phyloP scores from a whole-genome alignment of 2,329 filamentous ascomycete genomes.

The Lachnellula subtilissima region DNA sequence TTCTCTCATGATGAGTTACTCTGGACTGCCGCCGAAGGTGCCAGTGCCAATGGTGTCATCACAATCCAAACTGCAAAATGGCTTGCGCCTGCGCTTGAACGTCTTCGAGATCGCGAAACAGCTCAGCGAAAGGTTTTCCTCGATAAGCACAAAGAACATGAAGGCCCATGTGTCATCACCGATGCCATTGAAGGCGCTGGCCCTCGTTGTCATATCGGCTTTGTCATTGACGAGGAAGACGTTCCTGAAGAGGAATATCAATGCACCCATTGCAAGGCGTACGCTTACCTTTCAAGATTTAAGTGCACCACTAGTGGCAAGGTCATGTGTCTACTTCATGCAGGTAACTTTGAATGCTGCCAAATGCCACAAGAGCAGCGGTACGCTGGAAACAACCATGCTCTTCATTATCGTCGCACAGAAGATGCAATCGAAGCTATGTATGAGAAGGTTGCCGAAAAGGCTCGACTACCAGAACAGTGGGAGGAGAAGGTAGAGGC shows the following conservation, averaged over 20 bases:
- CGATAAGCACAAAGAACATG: conserved; percentile 55
- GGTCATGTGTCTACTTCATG: conserved; percentile 76
- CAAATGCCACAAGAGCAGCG: conserved; percentile 61
- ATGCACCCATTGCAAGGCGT: conserved; percentile 87
- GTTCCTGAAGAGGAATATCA: conserved; percentile 89
- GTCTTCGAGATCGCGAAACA: conserved; percentile 70
- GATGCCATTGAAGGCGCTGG: conserved; percentile 27
- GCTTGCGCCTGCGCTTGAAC: conserved; percentile 80
- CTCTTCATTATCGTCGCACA: conserved; percentile 71
- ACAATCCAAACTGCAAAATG: conserved; percentile 91
- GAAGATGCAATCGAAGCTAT: conserved; percentile 63
- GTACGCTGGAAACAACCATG: conserved; percentile 65
- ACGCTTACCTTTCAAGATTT: conserved; percentile 86
- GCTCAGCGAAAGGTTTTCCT: conserved; percentile 64
- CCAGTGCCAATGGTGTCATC: conserved; percentile 45
- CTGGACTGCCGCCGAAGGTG: conserved; percentile 79
- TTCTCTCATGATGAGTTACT: conserved; percentile 96
- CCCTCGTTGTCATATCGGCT: conserved; percentile 51
- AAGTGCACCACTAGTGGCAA: conserved; percentile 79
- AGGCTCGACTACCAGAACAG: conserved; percentile 75
- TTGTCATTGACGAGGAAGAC: conserved; percentile 66
- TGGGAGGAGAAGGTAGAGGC: conserved; percentile 91
- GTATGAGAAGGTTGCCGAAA: conserved; percentile 76
- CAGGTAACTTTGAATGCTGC: conserved; percentile 77
- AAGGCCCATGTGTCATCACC: conserved; percentile 29